These are phyloP conservation scores for Fusarium sp. DNA, from an alignment of 2,329 filamentous ascomycete genomes.

Conservation along the genomic window DNA sequence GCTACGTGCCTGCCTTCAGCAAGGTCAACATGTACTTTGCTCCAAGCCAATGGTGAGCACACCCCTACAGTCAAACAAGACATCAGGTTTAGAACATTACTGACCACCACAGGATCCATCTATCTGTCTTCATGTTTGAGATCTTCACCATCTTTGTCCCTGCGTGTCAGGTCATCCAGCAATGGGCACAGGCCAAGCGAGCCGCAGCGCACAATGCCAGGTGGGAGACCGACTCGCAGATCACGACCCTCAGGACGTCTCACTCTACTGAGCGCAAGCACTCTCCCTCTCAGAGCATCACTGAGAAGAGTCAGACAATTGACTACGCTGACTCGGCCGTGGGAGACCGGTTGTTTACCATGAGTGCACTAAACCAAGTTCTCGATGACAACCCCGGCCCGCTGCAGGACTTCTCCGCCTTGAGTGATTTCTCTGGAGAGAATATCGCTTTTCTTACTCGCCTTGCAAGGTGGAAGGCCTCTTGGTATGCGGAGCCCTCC, in stretches of 20 bases:
- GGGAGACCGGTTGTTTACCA: constrained; percentile 63
- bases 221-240: constrained; percentile 23
- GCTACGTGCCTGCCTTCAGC: constrained; percentile 62
- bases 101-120: constrained; percentile 47
- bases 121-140: constrained; percentile 59
- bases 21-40: constrained; percentile 65
- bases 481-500: constrained; percentile 21
- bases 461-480: constrained; percentile 67
- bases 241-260: constrained; percentile 18
- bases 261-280: constrained; percentile 15
- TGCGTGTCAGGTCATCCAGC: constrained; percentile 66
- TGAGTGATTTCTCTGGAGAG: constrained; percentile 75
- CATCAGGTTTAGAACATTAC: background rate
- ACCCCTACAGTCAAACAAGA: constrained; percentile 58
- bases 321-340: constrained; percentile 15
- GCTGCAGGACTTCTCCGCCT: constrained; percentile 72
- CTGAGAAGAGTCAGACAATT: constrained; percentile 4
- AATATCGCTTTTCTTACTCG: constrained; percentile 75
- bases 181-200: constrained; percentile 53
- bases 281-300: background rate
- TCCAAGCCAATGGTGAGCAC: constrained; percentile 70
- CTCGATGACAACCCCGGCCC: constrained; percentile 68
- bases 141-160: constrained; percentile 73
- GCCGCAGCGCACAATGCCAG: constrained; percentile 19
- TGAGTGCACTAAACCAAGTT: constrained; percentile 71